Base-by-base conservation (phyloP, 768 basidiomycete genomes). In the Agaricus sinodeliciosus region DNA sequence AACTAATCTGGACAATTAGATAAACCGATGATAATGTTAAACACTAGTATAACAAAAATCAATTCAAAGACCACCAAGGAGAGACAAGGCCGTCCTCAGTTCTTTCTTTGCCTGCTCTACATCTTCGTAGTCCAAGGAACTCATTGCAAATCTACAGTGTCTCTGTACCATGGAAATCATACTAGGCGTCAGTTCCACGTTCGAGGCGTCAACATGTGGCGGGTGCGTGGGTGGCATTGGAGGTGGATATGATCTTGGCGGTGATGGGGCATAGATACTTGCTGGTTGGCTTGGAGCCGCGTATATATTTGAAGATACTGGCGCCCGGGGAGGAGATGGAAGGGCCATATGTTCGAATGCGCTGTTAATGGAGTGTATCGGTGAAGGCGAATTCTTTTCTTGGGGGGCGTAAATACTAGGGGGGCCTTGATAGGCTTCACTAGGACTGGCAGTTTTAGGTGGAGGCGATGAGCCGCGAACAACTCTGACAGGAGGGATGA, bases 61-160 rank as follows among this genome's bases (percentile, higher is more conserved):
- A 3, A 15, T 26, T 48, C 42, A 51, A 42, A 56, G 44, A 3
- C 72, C 83, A 19, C 82, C 87, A 18, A 92, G 71, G 31, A 80
- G 67, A 28, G 72, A 74, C 57, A 99, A 68, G 12, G 95, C 95
- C 34, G 79, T 74, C 58, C 79, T 75, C 58, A 99, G 68, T 68
- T 99, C 93, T 64, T 79, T 85, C 62, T 80, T 77, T 15, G 95
- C 95, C 60, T 90, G 88, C 57, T 88, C 87, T 9, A 76, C 75
- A 67, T 99, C 95, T 64, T 98, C 95, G 65, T 94, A 97, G 63
- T 97, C 93, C 50, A 99, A 73, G n/a, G 96, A 83, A 27, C 90
- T 92, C 53, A 97, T 90, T 6, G 95, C 95, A 70, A 87, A 96
- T 49, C 80, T 79, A 59, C 93, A 93, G 60, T 94, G 93, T 64